phyloP scores from a whole-genome alignment of 345 rosid species.

The Noccaea bulbosa region DNA sequence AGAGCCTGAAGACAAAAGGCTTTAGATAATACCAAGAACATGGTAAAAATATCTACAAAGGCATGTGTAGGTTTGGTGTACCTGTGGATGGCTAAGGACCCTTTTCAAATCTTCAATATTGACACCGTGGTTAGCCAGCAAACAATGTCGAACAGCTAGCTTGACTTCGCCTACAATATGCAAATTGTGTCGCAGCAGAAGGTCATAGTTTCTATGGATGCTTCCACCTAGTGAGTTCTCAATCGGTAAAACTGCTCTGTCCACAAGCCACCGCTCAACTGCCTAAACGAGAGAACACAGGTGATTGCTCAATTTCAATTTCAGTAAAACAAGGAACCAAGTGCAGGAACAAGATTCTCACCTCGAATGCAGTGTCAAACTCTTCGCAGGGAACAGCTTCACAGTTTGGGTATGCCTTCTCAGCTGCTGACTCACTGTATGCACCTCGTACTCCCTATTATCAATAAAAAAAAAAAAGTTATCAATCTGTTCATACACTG shows the following conservation, averaged over 20 bases:
- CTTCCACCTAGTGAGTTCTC: conserved; percentile 99
- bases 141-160: conserved; percentile 87
- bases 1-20: conserved; percentile 65
- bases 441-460: conserved; percentile 89
- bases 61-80: conserved; percentile 20
- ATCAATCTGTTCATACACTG: conserved; percentile 5
- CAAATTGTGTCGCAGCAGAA: conserved; percentile 84
- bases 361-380: conserved; percentile 94
- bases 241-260: conserved; percentile 91
- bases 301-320: too few relatives aligned
- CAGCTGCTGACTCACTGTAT: conserved; percentile 92
- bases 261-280: conserved; percentile 91
- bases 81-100: conserved; percentile 99
- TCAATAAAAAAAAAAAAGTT: not conserved
- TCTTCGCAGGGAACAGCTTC: conserved; percentile 97
- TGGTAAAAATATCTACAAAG: conserved; percentile 1
- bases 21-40: conserved; percentile 10
- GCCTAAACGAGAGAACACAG: conserved; percentile 52
- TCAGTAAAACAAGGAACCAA: not conserved
- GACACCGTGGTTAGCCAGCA: conserved; percentile 88
- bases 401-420: conserved; percentile 92
- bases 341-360: conserved; percentile 34
- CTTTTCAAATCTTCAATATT: conserved; percentile 73
- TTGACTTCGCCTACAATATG: conserved; percentile 98
- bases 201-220: conserved; percentile 96